Evolutionary conservation across 495 filamentous ascomycete genomes (phyloP).

Genomic region (Penicillium diatomitis): DNA sequence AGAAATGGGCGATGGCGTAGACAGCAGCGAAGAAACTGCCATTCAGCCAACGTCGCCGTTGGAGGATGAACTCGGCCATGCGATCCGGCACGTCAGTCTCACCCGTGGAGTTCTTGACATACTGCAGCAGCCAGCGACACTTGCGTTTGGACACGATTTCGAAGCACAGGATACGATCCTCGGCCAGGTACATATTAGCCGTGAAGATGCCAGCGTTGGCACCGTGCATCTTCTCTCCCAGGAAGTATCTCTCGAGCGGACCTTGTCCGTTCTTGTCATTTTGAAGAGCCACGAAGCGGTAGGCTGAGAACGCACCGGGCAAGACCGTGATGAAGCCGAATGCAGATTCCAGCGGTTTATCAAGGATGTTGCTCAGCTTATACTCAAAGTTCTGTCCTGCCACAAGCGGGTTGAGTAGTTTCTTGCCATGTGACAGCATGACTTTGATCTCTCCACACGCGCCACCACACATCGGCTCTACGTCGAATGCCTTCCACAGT

Average conservation of each 20-base stretch:
- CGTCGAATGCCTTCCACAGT: constrained; percentile 96
- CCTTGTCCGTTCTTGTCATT: constrained; percentile 93
- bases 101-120: constrained; percentile 92
- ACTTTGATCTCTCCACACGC: constrained; percentile 99
- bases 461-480: constrained; percentile 93
- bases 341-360: constrained; percentile 94
- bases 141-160: constrained; percentile 97
- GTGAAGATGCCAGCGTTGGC: constrained; percentile 94
- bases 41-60: constrained; percentile 96
- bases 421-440: constrained; percentile 88
- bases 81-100: constrained; percentile 97
- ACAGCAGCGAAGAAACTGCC: constrained; percentile 97
- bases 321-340: constrained; percentile 98
- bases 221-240: constrained; percentile 96
- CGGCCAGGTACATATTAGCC: constrained; percentile 98
- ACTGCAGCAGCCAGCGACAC: constrained; percentile 92
- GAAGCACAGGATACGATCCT: constrained; percentile 98
- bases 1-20: constrained; percentile 89
- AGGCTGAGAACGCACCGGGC: constrained; percentile 96
- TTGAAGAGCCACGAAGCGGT: constrained; percentile 87
- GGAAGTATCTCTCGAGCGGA: constrained; percentile 93
- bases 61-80: constrained; percentile 91
- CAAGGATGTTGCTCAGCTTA: constrained; percentile 99
- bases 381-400: constrained; percentile 99
- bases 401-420: constrained; percentile 86